phyloP scores from a whole-genome alignment of 2,329 filamentous ascomycete genomes.

The Drechslerella stenobrocha region DNA sequence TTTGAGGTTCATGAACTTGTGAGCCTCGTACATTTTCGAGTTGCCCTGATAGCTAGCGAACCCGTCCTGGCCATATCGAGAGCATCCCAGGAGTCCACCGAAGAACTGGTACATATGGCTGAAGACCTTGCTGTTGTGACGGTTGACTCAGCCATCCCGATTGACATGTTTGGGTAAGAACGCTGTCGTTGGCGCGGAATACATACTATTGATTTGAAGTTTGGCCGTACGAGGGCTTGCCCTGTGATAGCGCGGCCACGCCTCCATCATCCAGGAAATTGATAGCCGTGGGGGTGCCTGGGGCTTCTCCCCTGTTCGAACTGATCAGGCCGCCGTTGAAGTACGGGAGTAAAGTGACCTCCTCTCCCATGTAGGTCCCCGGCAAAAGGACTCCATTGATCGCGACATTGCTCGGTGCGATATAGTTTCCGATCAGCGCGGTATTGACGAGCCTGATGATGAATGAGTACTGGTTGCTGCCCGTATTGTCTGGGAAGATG shows the following conservation, averaged over 20 bases:
- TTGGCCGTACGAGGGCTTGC: constrained; percentile 61
- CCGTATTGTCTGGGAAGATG: constrained; percentile 65
- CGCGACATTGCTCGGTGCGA: constrained; percentile 57
- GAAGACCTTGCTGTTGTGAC: constrained; percentile 59
- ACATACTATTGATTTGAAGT: constrained; percentile 64
- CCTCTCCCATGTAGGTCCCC: constrained; percentile 60
- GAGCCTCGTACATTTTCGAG: constrained; percentile 61
- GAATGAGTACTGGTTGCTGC: constrained; percentile 63
- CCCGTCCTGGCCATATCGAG: constrained; percentile 59
- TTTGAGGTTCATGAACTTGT: constrained; percentile 66
- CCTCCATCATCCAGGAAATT: constrained; percentile 68
- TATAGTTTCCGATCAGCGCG: constrained; percentile 67
- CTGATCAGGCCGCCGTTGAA: constrained; percentile 63
- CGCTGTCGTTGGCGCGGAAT: not conserved
- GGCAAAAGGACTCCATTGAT: constrained; percentile 65
- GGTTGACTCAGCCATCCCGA: constrained; percentile 16
- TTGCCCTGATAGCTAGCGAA: constrained; percentile 61
- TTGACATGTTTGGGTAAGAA: too few relatives aligned
- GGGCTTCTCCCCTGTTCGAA: constrained; percentile 59
- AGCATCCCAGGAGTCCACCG: constrained; percentile 64
- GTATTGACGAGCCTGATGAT: constrained; percentile 66
- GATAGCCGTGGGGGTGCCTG: constrained; percentile 56
- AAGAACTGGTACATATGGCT: constrained; percentile 68
- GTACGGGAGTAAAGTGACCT: constrained; percentile 65
- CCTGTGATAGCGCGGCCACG: constrained; percentile 62